Evolutionary conservation across 139 green algal genomes (phyloP).

Genomic region (Gonium pectorale): DNA sequence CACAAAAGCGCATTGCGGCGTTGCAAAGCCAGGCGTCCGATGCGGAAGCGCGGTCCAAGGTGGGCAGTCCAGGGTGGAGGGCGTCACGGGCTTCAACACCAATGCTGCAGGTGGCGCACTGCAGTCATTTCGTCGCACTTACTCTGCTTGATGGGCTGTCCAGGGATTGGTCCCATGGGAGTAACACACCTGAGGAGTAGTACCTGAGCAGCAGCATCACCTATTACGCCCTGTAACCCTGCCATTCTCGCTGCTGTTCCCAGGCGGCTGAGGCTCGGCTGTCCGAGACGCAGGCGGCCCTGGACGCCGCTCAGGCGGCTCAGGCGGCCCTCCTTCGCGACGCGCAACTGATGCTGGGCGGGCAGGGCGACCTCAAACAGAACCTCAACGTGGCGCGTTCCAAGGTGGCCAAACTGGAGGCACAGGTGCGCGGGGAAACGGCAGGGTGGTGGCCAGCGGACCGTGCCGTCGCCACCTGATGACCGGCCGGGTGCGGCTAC

Average conservation of each 20-base stretch:
- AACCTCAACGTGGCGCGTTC: constrained; percentile 5
- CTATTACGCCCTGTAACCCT: background rate
- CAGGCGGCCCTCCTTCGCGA: background rate
- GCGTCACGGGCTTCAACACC: background rate
- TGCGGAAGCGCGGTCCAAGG: background rate
- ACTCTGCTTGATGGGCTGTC: too few relatives aligned
- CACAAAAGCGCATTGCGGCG: background rate
- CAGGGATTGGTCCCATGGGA: too few relatives aligned
- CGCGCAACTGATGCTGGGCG: background rate
- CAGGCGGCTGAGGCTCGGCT: constrained; percentile 12
- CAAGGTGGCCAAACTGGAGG: constrained; percentile 23
- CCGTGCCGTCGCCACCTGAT: background rate
- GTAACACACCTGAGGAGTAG: too few relatives aligned
- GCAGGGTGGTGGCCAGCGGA: background rate
- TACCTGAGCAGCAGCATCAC: too few relatives aligned
- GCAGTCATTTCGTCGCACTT: too few relatives aligned
- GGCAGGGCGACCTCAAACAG: constrained; percentile 31
- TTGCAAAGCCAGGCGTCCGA: background rate
- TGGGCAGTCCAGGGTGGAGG: background rate
- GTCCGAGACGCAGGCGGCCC: background rate
- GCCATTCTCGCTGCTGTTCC: background rate
- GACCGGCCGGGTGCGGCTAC: background rate
- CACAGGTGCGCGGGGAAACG: background rate
- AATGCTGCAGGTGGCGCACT: too few relatives aligned
- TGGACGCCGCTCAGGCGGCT: background rate